These are phyloP conservation scores for Rhazya stricta DNA, from an alignment of 257 asterid genomes.

Conservation along the genomic window DNA sequence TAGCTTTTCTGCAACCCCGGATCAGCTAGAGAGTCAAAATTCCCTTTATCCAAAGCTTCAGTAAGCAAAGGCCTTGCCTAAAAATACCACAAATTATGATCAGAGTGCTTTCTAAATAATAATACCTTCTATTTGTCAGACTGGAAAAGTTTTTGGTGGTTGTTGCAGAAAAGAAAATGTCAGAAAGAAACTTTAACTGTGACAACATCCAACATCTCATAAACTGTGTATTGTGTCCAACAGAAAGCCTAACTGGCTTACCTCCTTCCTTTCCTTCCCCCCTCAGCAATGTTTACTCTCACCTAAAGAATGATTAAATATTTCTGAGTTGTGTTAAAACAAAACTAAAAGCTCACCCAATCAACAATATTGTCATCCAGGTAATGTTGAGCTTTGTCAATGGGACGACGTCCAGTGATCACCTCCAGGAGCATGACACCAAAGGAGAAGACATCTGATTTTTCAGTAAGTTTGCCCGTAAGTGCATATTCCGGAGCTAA, in stretches of 20 bases:
- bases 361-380: constrained; percentile 85
- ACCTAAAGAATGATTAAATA: not conserved
- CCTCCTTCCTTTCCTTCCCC: not conserved
- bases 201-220: not conserved
- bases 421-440: constrained; percentile 88
- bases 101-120: not conserved
- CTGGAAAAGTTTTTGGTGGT: not conserved
- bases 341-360: constrained; percentile 54
- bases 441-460: constrained; percentile 84
- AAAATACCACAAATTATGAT: not conserved
- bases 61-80: constrained; percentile 92
- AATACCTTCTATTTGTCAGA: not conserved
- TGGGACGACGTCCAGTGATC: constrained; percentile 85
- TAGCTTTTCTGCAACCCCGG: constrained; percentile 62
- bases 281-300: not conserved
- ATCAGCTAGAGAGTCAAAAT: constrained; percentile 61
- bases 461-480: constrained; percentile 79
- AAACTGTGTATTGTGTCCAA: too few species aligned
- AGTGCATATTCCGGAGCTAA: constrained; percentile 96
- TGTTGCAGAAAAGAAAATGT: not conserved
- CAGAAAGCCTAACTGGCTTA: not conserved
- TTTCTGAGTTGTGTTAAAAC: not conserved
- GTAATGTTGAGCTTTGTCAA: constrained; percentile 72
- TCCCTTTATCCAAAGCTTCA: constrained; percentile 53
- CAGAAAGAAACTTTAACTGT: not conserved